Evolutionary conservation across 805 yeast species (phyloP), one percentile per base, ranked within the genome.

Genomic region (Candida verbasci): DNA sequence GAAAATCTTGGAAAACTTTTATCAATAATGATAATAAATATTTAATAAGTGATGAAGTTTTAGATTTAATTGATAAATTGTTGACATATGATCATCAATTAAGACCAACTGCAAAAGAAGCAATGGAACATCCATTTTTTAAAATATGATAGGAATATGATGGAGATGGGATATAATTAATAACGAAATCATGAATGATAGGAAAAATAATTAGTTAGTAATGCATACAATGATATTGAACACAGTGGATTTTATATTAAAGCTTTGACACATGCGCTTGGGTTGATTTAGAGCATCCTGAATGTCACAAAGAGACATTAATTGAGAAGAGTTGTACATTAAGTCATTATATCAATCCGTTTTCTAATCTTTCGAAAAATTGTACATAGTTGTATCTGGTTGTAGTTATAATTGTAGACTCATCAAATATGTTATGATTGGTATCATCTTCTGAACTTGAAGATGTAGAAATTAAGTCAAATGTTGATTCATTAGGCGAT

Each of bases 1-100:
- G 86, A 50, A 82, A 80, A 56, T 91, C 95, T n/a, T 93, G 97
- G 97, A 65, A 63, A 22, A 60, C 82, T 34, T 88, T 88, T 52
- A 72, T 86, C 42, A 86, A 74, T 55, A 73, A 74, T 30, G 76
- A 76, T 26, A 91, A 88, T 60, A 73, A 70, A 53, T 78, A 78
- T 50, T 65, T 87, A 45, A 78, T 80, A 23, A 72, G 76, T 46
- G 56, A 57, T 17, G 93, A 85, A 40, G 82, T 85, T 31, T 63
- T 91, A 35, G 95, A 88, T 56, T 77, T 88, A 50, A 76, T 88
- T 45, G 95, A 86, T 56, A 75, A 80, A 49, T 65, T 89, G 43
- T 68, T 88, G 48, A 74, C 85, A 41, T 88, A 86, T 53, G 96
- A 89, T 56, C 96, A 89, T 58, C 87, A 85, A 55, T 83, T 82